These are phyloP conservation scores for Ensete glaucum DNA, from an alignment of 176 grass and related monocot species.

Conservation along the genomic window DNA sequence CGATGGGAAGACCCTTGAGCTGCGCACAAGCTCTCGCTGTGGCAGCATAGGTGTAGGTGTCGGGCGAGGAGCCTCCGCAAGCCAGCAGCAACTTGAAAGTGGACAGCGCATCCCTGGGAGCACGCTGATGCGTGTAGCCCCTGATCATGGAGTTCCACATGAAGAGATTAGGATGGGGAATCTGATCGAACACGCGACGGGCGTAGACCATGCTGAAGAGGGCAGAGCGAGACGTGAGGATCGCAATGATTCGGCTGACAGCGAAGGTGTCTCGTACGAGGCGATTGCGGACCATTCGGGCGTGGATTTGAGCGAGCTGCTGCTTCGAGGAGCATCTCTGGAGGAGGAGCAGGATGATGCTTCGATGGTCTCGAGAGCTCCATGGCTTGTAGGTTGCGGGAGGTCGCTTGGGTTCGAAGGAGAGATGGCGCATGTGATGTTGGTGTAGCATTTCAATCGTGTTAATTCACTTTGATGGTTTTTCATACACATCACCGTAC, in stretches of 20 bases:
- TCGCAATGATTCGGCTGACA: slow-evolving; percentile 39
- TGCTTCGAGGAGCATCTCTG: slow-evolving; percentile 32
- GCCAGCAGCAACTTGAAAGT: slow-evolving; percentile 47
- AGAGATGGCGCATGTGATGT: slow-evolving; percentile 52
- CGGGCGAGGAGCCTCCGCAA: slow-evolving; percentile 20
- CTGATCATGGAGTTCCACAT: slow-evolving; percentile 75
- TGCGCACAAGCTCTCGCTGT: slow-evolving; percentile 35
- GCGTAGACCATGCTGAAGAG: slow-evolving; percentile 31
- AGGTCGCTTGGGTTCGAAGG: slow-evolving; percentile 45
- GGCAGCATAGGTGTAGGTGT: slow-evolving; percentile 52
- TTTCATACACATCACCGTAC: too few relatives aligned
- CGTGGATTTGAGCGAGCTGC: slow-evolving; percentile 54
- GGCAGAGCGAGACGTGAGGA: slow-evolving; percentile 26
- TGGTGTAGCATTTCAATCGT: too few relatives aligned
- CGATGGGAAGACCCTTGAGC: slow-evolving; percentile 1
- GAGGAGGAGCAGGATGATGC: slow-evolving; percentile 34
- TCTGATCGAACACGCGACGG: slow-evolving; percentile 50
- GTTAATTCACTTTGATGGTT: too few relatives aligned
- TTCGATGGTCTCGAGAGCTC: slow-evolving; percentile 11
- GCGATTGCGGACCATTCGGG: slow-evolving; percentile 39
- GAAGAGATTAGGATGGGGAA: slow-evolving; percentile 33
- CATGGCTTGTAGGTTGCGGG: slow-evolving; percentile 21
- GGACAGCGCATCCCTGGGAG: slow-evolving; percentile 36
- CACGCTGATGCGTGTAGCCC: slow-evolving; percentile 35
- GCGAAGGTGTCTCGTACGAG: slow-evolving; percentile 33